These are phyloP conservation scores for Tuber borchii DNA, from an alignment of 495 filamentous ascomycete genomes.

Conservation along the genomic window DNA sequence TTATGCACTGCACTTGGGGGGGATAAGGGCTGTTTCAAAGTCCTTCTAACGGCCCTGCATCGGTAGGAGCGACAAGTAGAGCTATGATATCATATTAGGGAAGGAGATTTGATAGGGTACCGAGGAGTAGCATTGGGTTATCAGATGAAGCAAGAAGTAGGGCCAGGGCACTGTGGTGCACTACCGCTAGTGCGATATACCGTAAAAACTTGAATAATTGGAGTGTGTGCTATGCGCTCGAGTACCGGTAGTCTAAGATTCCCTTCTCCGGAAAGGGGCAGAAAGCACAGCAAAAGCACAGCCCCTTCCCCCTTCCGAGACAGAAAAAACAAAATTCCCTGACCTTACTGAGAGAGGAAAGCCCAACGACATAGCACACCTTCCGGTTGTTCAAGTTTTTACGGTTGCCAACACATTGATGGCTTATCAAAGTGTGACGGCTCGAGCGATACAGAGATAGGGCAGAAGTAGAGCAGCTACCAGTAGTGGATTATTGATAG, in stretches of 20 bases:
- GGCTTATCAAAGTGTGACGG: not conserved
- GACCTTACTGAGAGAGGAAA: too few species aligned
- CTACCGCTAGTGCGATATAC: not conserved
- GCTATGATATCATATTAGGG: not conserved
- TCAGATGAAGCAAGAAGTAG: not conserved
- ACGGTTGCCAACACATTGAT: not conserved
- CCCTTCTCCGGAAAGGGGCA: too few species aligned
- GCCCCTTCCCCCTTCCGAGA: too few species aligned
- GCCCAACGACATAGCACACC: too few species aligned
- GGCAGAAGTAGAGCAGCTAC: not conserved
- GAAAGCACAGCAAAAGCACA: too few species aligned
- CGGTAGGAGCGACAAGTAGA: not conserved
- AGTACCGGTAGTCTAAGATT: too few species aligned
- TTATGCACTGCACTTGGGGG: not conserved
- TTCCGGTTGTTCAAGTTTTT: too few species aligned
- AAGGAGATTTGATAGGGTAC: not conserved
- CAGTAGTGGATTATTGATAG: not conserved
- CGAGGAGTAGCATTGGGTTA: not conserved
- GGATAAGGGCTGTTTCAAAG: not conserved
- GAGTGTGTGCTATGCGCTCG: too few species aligned
- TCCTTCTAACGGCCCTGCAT: not conserved
- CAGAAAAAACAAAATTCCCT: too few species aligned
- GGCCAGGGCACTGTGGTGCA: too few species aligned
- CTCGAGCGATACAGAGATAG: not conserved
- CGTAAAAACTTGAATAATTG: too few species aligned